Evolutionary conservation across 306 rosid genomes (phyloP).

Genomic region (Sphenostylis stenocarpa): DNA sequence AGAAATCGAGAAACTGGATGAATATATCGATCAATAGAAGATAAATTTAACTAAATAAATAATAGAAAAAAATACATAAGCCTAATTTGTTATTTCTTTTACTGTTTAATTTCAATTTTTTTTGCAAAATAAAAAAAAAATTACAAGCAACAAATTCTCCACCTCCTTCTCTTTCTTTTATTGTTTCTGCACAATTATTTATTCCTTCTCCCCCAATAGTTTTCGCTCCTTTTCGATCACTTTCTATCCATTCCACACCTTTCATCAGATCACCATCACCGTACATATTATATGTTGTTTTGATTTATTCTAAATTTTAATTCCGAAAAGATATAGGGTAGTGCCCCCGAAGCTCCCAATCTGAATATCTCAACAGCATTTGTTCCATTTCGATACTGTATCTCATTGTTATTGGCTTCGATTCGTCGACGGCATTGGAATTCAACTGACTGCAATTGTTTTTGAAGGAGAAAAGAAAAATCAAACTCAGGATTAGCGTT

Average conservation of each 20-base stretch:
- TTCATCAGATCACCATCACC: slow-evolving; percentile 39
- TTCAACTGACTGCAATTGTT: slow-evolving; percentile 20
- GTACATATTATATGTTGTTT: background rate
- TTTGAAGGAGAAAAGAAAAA: slow-evolving; percentile 8
- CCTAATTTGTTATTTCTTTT: too few relatives aligned
- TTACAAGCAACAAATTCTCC: background rate
- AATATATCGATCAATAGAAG: too few relatives aligned
- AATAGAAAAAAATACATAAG: too few relatives aligned
- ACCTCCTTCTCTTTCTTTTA: background rate
- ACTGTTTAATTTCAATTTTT: background rate
- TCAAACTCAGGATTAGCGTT: slow-evolving; percentile 44
- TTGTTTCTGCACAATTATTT: slow-evolving; percentile 7
- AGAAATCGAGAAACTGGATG: too few relatives aligned
- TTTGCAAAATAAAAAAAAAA: background rate
- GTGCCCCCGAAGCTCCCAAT: slow-evolving; percentile 33
- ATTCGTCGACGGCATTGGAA: slow-evolving; percentile 36
- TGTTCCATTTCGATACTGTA: background rate
- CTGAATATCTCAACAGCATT: slow-evolving; percentile 27
- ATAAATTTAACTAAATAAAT: too few relatives aligned
- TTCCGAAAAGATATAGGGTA: slow-evolving; percentile 51
- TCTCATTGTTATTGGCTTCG: slow-evolving; percentile 3
- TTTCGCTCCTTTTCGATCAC: slow-evolving; percentile 5
- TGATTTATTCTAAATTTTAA: slow-evolving; percentile 10
- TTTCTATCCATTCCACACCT: slow-evolving; percentile 9
- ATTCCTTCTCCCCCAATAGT: slow-evolving; percentile 30